phyloP scores from a whole-genome alignment of 768 basidiomycete genomes.

The Lepiota venenata region DNA sequence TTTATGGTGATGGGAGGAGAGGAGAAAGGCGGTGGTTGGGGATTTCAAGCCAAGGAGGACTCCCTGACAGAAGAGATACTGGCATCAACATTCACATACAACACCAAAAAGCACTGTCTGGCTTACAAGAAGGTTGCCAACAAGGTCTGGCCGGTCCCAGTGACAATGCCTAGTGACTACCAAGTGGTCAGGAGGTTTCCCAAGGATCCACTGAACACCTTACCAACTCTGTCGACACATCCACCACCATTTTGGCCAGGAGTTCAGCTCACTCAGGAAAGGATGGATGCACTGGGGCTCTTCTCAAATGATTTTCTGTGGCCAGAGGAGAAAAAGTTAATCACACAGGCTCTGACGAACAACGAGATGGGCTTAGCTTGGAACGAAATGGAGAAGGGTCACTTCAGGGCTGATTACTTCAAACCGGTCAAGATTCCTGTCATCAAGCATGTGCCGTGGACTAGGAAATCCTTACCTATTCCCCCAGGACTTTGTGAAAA shows the following conservation, averaged over 20 bases:
- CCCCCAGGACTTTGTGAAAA: conserved; percentile 27
- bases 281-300: not conserved
- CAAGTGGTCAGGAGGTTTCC: not conserved
- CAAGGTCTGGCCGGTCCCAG: conserved; percentile 5
- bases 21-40: not conserved
- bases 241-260: conserved; percentile 1
- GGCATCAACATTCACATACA: not conserved
- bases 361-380: conserved; percentile 5
- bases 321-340: not conserved
- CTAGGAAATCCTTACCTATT: conserved; percentile 28
- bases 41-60: too few species aligned
- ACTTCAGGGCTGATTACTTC: conserved; percentile 19
- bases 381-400: conserved; percentile 16
- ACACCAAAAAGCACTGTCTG: not conserved
- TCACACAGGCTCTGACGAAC: not conserved
- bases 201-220: not conserved
- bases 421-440: conserved; percentile 26
- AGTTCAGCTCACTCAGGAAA: not conserved
- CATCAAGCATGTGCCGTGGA: conserved; percentile 34
- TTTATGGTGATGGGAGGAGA: not conserved
- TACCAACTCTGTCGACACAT: not conserved
- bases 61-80: not conserved
- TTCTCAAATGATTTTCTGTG: not conserved
- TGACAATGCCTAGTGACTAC: not conserved
- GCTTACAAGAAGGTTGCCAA: conserved; percentile 9